Percentiles rank a stretch among this genome's conserved stretches.
Conservation (phyloP, 1,139 yeast genomes). For the Lodderomyces margitis region DNA sequence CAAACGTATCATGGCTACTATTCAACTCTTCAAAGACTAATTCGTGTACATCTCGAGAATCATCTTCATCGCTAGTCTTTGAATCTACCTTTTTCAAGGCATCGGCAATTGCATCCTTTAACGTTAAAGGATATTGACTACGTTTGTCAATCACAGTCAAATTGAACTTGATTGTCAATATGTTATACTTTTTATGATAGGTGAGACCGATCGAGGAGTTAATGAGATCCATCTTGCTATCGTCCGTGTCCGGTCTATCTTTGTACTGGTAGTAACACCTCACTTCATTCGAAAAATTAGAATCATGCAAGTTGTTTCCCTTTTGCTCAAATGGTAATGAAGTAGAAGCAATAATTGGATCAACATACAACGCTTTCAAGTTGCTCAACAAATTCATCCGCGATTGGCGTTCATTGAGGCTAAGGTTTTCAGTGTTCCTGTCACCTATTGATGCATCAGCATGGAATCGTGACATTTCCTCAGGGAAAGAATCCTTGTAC, state of each 20-base stretch:
- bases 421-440: conserved; percentile 10
- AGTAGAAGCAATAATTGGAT: conserved; percentile 39
- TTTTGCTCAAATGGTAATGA: conserved; percentile 32
- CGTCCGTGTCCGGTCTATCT: conserved; percentile 4
- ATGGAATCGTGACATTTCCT: conserved; percentile 21
- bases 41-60: neutral
- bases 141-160: conserved; percentile 12
- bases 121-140: neutral
- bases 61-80: neutral
- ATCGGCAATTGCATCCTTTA: neutral
- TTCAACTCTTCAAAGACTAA: conserved; percentile 1
- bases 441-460: conserved; percentile 10
- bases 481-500: conserved; percentile 32
- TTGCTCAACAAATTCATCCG: conserved; percentile 36
- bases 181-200: conserved; percentile 15
- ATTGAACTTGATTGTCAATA: conserved; percentile 24
- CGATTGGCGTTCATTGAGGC: conserved; percentile 32
- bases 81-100: neutral
- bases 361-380: conserved; percentile 37
- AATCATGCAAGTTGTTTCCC: conserved; percentile 31
- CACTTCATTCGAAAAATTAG: conserved; percentile 26
- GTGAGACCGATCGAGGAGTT: conserved; percentile 13
- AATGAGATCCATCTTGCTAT: conserved; percentile 10
- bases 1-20: conserved; percentile 9
- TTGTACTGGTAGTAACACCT: conserved; percentile 16